These are phyloP conservation scores for Climacium dendroides DNA, from an alignment of 225 moss, liverwort and hornwort genomes.

Conservation along the genomic window DNA sequence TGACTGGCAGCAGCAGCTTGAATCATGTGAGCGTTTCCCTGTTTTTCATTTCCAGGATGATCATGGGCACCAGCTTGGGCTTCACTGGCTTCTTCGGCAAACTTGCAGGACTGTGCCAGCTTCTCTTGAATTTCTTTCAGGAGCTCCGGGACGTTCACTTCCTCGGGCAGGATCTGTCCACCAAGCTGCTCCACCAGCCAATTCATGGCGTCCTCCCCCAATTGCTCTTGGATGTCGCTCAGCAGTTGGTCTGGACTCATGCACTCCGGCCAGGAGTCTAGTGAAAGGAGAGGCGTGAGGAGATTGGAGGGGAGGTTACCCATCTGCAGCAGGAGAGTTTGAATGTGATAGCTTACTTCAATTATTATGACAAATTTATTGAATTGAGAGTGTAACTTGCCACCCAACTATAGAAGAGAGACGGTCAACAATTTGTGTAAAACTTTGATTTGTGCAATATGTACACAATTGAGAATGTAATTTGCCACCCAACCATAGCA, in stretches of 20 bases:
- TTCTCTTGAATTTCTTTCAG: not conserved
- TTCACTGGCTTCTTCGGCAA: not conserved
- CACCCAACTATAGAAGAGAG: not conserved
- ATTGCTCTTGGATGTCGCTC: not conserved
- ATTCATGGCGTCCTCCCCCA: not conserved
- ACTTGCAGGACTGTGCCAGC: not conserved
- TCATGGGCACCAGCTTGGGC: not conserved
- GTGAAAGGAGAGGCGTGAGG: not conserved
- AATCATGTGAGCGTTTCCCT: not conserved
- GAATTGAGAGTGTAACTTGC: not conserved
- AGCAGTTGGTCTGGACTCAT: not conserved
- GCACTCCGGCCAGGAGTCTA: not conserved
- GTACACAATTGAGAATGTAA: not conserved
- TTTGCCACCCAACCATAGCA: not conserved
- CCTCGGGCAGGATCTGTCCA: not conserved
- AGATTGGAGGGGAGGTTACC: not conserved
- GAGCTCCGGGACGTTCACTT: not conserved
- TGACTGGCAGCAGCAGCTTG: not conserved
- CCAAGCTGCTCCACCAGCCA: not conserved
- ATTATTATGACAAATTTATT: not conserved
- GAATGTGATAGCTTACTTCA: not conserved
- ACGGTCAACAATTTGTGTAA: not conserved
- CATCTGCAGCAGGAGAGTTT: not conserved
- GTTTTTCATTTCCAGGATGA: not conserved
- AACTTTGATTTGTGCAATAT: not conserved